phyloP scores from a whole-genome alignment of 2,329 filamentous ascomycete genomes.

The Diaporthe sp. region DNA sequence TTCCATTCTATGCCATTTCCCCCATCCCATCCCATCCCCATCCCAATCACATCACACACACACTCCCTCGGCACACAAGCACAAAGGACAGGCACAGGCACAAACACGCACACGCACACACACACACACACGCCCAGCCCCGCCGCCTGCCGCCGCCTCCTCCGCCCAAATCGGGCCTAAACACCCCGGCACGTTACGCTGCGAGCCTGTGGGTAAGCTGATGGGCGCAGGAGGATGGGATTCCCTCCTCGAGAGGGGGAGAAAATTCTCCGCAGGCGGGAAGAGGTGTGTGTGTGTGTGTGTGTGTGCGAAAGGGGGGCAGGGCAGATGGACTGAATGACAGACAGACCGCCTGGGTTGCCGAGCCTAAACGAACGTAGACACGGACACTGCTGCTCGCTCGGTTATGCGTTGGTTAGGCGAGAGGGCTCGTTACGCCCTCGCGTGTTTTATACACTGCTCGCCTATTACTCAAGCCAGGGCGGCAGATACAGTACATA shows the following conservation, averaged over 20 bases:
- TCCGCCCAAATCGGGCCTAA: slow-evolving; percentile 19
- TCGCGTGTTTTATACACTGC: slow-evolving; percentile 11
- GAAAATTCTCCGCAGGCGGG: neutral
- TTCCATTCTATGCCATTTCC: neutral
- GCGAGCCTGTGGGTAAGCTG: slow-evolving; percentile 21
- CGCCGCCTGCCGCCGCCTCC: neutral
- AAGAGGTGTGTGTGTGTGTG: neutral
- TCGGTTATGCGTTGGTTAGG: slow-evolving; percentile 6
- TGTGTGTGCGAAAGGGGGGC: neutral
- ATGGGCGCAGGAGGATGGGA: slow-evolving; percentile 17
- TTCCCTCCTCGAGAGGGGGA: neutral
- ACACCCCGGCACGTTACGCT: slow-evolving; percentile 15
- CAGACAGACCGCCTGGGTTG: slow-evolving; percentile 18
- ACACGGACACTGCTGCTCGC: neutral
- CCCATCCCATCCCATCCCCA: neutral
- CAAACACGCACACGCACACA: neutral
- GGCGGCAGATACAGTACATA: neutral
- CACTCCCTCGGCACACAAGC: neutral
- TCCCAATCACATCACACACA: neutral
- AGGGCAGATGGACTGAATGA: neutral
- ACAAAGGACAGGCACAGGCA: neutral
- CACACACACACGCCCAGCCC: neutral
- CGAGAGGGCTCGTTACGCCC: slow-evolving; percentile 9
- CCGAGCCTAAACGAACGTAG: neutral
- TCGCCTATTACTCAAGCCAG: slow-evolving; percentile 10